Base-by-base conservation (phyloP, 176 grass and related monocot genomes). In the Pharus latifolius region DNA sequence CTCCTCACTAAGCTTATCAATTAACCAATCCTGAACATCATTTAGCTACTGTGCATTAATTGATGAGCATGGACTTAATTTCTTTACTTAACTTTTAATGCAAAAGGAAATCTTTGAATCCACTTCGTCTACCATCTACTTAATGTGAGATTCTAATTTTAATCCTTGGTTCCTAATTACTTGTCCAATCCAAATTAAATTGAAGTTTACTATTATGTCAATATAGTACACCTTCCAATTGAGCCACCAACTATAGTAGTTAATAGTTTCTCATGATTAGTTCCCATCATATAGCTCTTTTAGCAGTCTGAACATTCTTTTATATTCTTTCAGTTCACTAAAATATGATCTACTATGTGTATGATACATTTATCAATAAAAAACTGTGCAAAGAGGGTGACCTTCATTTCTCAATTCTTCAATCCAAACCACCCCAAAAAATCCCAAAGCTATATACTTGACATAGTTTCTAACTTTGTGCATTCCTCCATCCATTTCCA, bases 91-190 rank as follows among this genome's bases (percentile, higher is more conserved):
- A 59, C n/a, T 73, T 58, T 44, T n/a, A 20, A 34, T 15, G 12
- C 29, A 30, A 55, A 83, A 11, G 42, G 28, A 38, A 84, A 67
- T 34, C 51, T 26, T 25, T 40, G 56, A 78, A 84, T 60, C 22
- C 58, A 65, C 37, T 55, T 35, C 11, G n/a, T 45, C 7, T 2
- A 49, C 28, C 16, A 57, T 28, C 3, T 49, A 47, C 30, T 49
- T 50, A 81, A 28, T 43, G 55, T 55, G 76, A 60, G n/a, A n/a
- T n/a, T 38, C 35, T 38, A 38, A 9, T 38, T 38, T 38, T 5
- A 9, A 9, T 4, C 35, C 35, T 38, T 38, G 6, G 9, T 38
- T 42, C 32, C 11, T 58, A 3, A 78, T 12, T 57, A 47, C 22
- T 49, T 50, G 11, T n/a, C 67, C 42, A 64, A 76, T 9, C 18